Percentiles rank a stretch among this genome's conserved stretches.
Evolutionary conservation across 148 eudicot genomes (phyloP).

Genomic region (Talinum fruticosum): DNA sequence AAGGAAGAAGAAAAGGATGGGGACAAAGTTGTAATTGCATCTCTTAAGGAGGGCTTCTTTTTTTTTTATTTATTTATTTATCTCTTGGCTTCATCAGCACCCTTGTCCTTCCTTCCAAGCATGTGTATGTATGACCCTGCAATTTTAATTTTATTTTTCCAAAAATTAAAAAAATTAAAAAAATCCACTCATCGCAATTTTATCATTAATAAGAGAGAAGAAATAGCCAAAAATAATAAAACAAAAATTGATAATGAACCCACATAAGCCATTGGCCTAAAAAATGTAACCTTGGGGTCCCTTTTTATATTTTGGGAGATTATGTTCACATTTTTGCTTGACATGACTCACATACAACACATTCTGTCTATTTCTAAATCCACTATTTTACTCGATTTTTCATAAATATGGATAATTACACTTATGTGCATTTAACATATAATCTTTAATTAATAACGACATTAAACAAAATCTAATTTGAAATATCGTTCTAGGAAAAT

Average conservation of each 20-base stretch:
- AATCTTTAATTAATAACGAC: not conserved
- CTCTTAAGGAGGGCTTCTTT: not conserved
- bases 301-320: not conserved
- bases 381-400: no score
- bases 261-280: not conserved
- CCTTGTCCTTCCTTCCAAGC: constrained; percentile 6
- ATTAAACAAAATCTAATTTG: not conserved
- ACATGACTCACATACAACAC: not conserved
- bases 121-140: not conserved
- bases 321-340: not conserved
- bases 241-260: not conserved
- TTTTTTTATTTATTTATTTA: no score
- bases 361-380: not conserved
- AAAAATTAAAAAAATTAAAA: no score
- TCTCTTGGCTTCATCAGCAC: not conserved
- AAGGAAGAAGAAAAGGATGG: not conserved
- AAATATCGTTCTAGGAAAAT: no score
- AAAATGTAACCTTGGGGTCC: not conserved
- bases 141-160: no score
- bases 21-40: constrained; percentile 1
- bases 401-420: no score
- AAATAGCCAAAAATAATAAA: not conserved
- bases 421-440: no score
- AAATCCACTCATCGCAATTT: not conserved
- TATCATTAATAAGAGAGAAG: not conserved